Evolutionary conservation across 2,329 filamentous ascomycete genomes (phyloP).

Genomic region (Verticillium zaregamsianum): DNA sequence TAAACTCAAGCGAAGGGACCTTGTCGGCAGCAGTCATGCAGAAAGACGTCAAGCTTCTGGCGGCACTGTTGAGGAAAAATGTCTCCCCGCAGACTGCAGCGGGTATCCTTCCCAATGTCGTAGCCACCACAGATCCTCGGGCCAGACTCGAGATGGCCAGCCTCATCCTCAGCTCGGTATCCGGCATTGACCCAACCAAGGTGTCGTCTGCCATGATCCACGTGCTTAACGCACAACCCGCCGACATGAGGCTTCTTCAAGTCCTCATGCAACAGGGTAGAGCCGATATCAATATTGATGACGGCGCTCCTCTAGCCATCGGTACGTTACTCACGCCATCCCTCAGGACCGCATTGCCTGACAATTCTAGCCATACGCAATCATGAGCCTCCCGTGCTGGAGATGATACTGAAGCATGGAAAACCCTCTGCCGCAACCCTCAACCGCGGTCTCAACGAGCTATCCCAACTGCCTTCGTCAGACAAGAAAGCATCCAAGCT

Average conservation of each 20-base stretch:
- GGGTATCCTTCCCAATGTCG: constrained; percentile 42
- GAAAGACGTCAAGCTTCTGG: constrained; percentile 41
- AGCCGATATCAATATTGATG: constrained; percentile 47
- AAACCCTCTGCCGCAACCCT: constrained; percentile 40
- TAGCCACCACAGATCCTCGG: constrained; percentile 37
- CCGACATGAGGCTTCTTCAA: constrained; percentile 45
- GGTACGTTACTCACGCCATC: constrained; percentile 18
- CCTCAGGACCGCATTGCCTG: neutral
- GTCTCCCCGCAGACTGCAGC: constrained; percentile 43
- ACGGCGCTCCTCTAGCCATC: constrained; percentile 36
- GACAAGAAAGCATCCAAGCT: constrained; percentile 46
- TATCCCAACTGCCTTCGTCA: constrained; percentile 39
- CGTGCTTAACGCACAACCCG: constrained; percentile 37
- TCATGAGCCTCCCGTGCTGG: constrained; percentile 43
- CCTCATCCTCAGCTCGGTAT: constrained; percentile 42
- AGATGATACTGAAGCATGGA: constrained; percentile 41
- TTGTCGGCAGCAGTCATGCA: constrained; percentile 44
- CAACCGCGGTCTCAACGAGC: constrained; percentile 34
- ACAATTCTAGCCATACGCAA: constrained; percentile 31
- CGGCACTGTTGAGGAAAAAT: constrained; percentile 38
- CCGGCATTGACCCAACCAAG: constrained; percentile 35
- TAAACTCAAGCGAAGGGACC: constrained; percentile 49
- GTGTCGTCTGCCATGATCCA: constrained; percentile 38
- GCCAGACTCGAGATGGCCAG: constrained; percentile 41
- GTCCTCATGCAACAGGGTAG: constrained; percentile 46